phyloP scores from a whole-genome alignment of 1,284 basidiomycete genomes.

The Microstroma glucosiphilum region DNA sequence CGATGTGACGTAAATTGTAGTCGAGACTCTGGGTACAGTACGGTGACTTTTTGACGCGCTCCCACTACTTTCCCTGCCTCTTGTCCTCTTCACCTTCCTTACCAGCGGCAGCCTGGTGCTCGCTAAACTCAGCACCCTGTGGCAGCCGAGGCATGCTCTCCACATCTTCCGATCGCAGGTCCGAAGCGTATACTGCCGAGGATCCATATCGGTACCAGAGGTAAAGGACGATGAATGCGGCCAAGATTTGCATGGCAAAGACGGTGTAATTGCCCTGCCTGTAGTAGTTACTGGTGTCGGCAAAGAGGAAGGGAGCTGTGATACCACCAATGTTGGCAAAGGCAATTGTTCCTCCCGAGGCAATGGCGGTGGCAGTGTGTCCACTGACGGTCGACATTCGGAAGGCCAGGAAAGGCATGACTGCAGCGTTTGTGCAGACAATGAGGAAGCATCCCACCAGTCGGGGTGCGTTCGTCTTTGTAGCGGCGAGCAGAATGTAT shows the following conservation, averaged over 20 bases:
- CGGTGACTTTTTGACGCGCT: too few relatives aligned
- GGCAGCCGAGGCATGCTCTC: too few relatives aligned
- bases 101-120: too few relatives aligned
- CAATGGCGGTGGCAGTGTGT: slow-evolving; percentile 8
- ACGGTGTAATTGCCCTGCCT: slow-evolving; percentile 2
- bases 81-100: too few relatives aligned
- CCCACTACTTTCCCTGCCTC: too few relatives aligned
- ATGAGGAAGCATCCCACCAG: slow-evolving; percentile 1
- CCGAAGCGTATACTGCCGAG: slow-evolving; percentile 4
- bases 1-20: too few relatives aligned
- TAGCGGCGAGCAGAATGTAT: too few relatives aligned
- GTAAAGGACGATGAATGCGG: slow-evolving; percentile 3
- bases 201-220: slow-evolving; percentile 9
- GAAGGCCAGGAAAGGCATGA: slow-evolving; percentile 10
- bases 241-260: slow-evolving; percentile 6
- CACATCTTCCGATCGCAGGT: not conserved
- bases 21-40: too few relatives aligned
- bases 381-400: slow-evolving; percentile 6
- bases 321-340: slow-evolving; percentile 13
- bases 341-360: slow-evolving; percentile 8
- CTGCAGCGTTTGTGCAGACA: slow-evolving; percentile 5
- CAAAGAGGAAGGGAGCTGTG: slow-evolving; percentile 10
- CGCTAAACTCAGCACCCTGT: too few relatives aligned
- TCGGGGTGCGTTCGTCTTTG: too few relatives aligned
- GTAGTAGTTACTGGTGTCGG: not conserved